phyloP scores from a whole-genome alignment of 1,284 basidiomycete species.

The Afroboletus lepidellus region DNA sequence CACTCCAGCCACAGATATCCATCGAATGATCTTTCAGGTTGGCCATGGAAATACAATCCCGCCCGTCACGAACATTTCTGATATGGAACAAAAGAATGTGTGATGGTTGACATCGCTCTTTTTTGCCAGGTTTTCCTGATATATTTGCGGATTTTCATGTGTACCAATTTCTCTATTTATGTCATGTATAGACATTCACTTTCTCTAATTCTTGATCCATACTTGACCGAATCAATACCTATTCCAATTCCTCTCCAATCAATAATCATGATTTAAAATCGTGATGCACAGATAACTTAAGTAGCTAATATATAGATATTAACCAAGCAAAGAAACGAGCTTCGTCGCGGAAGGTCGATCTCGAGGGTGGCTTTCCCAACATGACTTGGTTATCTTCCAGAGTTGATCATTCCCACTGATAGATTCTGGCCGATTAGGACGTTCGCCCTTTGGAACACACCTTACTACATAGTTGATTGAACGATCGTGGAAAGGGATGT shows the following conservation, averaged over 20 bases:
- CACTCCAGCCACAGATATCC: constrained; percentile 46
- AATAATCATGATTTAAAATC: background rate
- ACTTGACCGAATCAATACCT: constrained; percentile 9
- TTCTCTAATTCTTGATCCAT: constrained; percentile 23
- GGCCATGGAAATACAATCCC: background rate
- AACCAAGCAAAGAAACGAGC: constrained; percentile 5
- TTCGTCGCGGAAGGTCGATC: constrained; percentile 17
- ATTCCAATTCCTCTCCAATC: background rate
- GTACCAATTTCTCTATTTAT: constrained; percentile 17
- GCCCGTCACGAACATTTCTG: constrained; percentile 7
- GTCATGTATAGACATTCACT: constrained; percentile 13
- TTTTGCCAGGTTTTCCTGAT: background rate
- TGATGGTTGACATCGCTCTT: background rate
- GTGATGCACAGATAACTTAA: background rate
- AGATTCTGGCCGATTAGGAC: constrained; percentile 11
- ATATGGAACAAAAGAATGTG: constrained; percentile 3
- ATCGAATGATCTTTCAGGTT: constrained; percentile 42
- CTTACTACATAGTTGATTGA: background rate
- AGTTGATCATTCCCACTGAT: constrained; percentile 12
- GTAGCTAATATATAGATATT: background rate
- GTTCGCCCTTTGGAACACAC: background rate
- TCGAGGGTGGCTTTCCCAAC: constrained; percentile 11
- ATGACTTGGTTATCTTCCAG: constrained; percentile 12
- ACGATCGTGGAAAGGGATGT: constrained; percentile 17
- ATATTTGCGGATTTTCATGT: constrained; percentile 11